Base-by-base conservation (phyloP, 441 rosid species). In the Erysimum cheiri region DNA sequence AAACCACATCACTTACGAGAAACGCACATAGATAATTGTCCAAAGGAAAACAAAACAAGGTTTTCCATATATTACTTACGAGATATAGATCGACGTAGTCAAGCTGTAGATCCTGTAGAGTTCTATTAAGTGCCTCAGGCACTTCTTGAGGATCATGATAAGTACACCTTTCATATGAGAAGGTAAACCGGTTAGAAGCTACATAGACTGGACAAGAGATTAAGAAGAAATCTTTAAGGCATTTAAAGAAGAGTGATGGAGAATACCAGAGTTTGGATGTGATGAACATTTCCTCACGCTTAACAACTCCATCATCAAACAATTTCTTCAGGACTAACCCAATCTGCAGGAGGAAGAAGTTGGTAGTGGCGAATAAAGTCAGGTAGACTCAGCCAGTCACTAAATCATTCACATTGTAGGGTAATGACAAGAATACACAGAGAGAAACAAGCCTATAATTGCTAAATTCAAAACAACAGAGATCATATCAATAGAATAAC, bases 221-320 rank as follows among this genome's bases (percentile, higher is more conserved):
- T 11, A 37, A 33, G 17, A 54, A 13, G 22, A 40, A 15, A 32
- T 12, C 15, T 19, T 4, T 3, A 70, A 55, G 8, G 8, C 9
- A 11, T 2, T 9, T 2, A 46, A 22, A 48, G n/a, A 29, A 54
- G 0, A 41, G 73, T 69, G 46, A 39, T 14, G 54, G 46, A 65
- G 78, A 84, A 68, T 79, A 90, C 98, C 95, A 85, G 78, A 90
- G 96, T 74, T 90, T 90, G 50, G 95, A 92, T 69, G 96, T 90
- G 73, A 92, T 80, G 66, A 84, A 90, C 67, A 92, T 31, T 5
- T 90, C 93, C 70, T 88, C 92, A 4, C 98, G 91, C 76, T 90
- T 88, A 50, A 92, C 90, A 31, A 87, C 84, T 3, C 90, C 85
- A 14, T 84, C 92, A 13, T 81, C 82, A 64, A 88, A 85, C 52